phyloP scores from a whole-genome alignment of 495 filamentous ascomycete species.

The Penicillium antarcticum region DNA sequence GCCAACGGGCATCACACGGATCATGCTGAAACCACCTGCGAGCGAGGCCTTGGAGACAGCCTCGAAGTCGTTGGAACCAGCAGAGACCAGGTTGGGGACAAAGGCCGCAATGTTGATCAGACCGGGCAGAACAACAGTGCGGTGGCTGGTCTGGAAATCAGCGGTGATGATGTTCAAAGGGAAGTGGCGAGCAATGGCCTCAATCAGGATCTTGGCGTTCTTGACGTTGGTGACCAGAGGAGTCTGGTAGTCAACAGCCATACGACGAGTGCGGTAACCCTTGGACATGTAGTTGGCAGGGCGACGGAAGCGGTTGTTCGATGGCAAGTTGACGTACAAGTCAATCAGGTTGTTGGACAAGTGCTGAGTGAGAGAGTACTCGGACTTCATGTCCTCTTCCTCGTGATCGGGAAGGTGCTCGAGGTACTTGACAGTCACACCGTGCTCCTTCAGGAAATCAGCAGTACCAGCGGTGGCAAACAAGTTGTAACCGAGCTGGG shows the following conservation, averaged over 20 bases:
- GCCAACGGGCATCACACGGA: conserved; percentile 77
- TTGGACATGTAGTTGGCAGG: conserved; percentile 98
- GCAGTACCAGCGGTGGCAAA: conserved; percentile 95
- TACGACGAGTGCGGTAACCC: conserved; percentile 89
- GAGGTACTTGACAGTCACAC: conserved; percentile 84
- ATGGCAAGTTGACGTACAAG: conserved; percentile 97
- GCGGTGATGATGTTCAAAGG: conserved; percentile 74
- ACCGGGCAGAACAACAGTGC: conserved; percentile 70
- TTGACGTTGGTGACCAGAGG: conserved; percentile 98
- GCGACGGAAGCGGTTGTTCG: conserved; percentile 92
- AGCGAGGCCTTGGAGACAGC: conserved; percentile 70
- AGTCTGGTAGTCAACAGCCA: conserved; percentile 98
- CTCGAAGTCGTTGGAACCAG: conserved; percentile 67
- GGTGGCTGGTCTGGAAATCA: conserved; percentile 88
- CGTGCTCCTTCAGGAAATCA: conserved; percentile 90
- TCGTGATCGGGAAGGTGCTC: conserved; percentile 67
- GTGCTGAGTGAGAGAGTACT: conserved; percentile 94
- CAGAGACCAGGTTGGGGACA: conserved; percentile 66
- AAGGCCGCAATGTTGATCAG: conserved; percentile 79
- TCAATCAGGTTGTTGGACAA: conserved; percentile 96
- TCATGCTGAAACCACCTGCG: conserved; percentile 78
- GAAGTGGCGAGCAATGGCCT: conserved; percentile 86
- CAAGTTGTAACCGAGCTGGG: conserved; percentile 86
- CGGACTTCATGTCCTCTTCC: conserved; percentile 80
- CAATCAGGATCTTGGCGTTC: conserved; percentile 95